Evolutionary conservation across 2,329 filamentous ascomycete species (phyloP).

Genomic region (Trichoderma atroviride): DNA sequence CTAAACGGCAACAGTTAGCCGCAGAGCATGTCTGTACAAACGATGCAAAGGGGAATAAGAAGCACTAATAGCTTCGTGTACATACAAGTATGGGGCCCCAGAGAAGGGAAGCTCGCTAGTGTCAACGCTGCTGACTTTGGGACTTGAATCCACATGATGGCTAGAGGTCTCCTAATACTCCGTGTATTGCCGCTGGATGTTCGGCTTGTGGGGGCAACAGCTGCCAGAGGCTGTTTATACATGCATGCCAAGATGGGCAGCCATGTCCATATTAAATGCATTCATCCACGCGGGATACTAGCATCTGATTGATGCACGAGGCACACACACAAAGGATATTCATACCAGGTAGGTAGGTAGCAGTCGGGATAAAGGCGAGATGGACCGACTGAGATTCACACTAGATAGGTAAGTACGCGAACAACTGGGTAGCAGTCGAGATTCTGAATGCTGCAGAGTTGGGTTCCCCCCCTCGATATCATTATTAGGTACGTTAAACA

Average conservation of each 20-base stretch:
- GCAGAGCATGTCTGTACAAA: not conserved
- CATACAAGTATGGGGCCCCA: too few species aligned
- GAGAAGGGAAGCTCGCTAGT: not conserved
- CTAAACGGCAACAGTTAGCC: not conserved
- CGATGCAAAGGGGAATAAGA: not conserved
- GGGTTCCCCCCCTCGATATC: not conserved
- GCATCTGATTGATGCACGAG: not conserved
- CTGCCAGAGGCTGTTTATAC: not conserved
- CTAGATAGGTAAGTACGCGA: not conserved
- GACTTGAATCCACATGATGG: slow-evolving; percentile 3
- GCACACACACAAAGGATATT: not conserved
- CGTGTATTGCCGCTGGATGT: slow-evolving; percentile 8
- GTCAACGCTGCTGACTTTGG: not conserved
- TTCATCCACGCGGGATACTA: not conserved
- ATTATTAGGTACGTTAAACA: slow-evolving; percentile 5
- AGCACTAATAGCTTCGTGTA: not conserved
- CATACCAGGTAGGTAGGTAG: not conserved
- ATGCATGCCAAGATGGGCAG: slow-evolving; percentile 5
- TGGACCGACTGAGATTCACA: not conserved
- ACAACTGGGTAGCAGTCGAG: slow-evolving; percentile 1
- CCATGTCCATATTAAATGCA: slow-evolving; percentile 4
- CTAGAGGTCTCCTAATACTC: not conserved
- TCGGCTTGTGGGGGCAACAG: not conserved
- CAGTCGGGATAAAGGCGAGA: not conserved
- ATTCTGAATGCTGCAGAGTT: slow-evolving; percentile 8